phyloP scores from a whole-genome alignment of 1,284 basidiomycete species.

The Bondarzewia mesenterica region DNA sequence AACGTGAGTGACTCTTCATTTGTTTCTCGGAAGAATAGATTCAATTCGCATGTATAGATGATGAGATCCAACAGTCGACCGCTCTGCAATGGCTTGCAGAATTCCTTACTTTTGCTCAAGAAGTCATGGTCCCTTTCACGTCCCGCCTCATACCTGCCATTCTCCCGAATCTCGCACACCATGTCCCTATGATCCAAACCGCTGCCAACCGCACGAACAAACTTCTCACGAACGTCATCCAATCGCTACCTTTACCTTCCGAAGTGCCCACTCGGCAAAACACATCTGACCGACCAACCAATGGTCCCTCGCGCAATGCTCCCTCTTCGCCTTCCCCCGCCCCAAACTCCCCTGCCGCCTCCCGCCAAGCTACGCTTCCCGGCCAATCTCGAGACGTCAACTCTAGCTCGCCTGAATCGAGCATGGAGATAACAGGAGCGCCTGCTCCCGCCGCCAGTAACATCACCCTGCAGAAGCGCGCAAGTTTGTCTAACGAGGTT shows the following conservation, averaged over 20 bases:
- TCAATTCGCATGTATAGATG: conserved; percentile 49
- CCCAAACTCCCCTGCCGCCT: conserved; percentile 26
- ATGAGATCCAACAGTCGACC: conserved; percentile 84
- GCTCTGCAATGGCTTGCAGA: conserved; percentile 90
- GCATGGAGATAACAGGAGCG: conserved; percentile 14
- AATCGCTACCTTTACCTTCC: conserved; percentile 69
- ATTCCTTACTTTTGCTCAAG: conserved; percentile 82
- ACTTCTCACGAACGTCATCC: conserved; percentile 79
- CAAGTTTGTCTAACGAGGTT: conserved; percentile 5
- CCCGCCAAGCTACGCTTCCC: conserved; percentile 35
- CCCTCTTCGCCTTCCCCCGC: conserved; percentile 46
- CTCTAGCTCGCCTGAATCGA: conserved; percentile 11
- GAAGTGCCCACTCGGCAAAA: conserved; percentile 38
- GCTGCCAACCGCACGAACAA: conserved; percentile 87
- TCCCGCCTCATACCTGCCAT: conserved; percentile 89
- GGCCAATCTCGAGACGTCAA: conserved; percentile 7
- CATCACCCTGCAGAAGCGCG: conserved; percentile 13
- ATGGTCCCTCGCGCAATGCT: conserved; percentile 26
- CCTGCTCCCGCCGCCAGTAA: conserved; percentile 16
- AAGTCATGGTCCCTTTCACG: conserved; percentile 92
- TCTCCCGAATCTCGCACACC: conserved; percentile 90
- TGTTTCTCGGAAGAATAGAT: background rate
- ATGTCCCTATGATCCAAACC: conserved; percentile 81
- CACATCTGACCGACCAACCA: conserved; percentile 20
- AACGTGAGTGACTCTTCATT: conserved; percentile 48